Percentiles rank a stretch among this genome's conserved stretches.
These are phyloP conservation scores for Ophiostoma perfectum DNA, from an alignment of 2,329 filamentous ascomycete species.

Conservation along the genomic window DNA sequence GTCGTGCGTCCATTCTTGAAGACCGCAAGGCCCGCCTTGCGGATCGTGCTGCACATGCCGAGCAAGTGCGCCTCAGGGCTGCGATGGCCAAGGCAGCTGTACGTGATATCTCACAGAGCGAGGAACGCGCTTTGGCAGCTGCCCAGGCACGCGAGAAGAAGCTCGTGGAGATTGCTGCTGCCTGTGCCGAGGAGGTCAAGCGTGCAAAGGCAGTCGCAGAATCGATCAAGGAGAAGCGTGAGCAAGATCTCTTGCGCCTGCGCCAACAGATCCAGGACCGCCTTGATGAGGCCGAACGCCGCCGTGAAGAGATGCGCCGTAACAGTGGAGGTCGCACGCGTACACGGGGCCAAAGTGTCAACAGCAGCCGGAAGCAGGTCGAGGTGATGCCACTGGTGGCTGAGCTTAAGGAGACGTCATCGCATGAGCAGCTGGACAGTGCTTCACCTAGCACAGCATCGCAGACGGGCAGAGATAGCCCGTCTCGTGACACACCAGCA, in stretches of 20 bases:
- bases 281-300: constrained; percentile 68
- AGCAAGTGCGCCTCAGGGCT: constrained; percentile 73
- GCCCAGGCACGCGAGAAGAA: constrained; percentile 75
- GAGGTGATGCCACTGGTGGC: constrained; percentile 45
- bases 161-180: constrained; percentile 72
- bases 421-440: constrained; percentile 8
- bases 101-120: constrained; percentile 59
- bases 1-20: constrained; percentile 74
- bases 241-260: constrained; percentile 65
- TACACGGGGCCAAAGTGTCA: constrained; percentile 49
- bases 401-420: constrained; percentile 44
- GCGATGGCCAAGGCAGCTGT: constrained; percentile 67
- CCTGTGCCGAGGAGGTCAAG: constrained; percentile 77
- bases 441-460: background rate
- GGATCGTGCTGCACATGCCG: constrained; percentile 73
- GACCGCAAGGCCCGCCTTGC: constrained; percentile 73
- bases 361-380: constrained; percentile 44
- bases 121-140: constrained; percentile 71
- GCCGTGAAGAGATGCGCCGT: constrained; percentile 60
- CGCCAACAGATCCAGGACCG: constrained; percentile 73
- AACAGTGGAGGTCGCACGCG: constrained; percentile 46
- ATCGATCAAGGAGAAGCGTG: constrained; percentile 72
- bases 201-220: constrained; percentile 78
- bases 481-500: constrained; percentile 28
- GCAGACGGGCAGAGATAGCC: background rate